Evolutionary conservation across 1,139 yeast genomes (phyloP).

Genomic region (Yamadazyma trypodendri): DNA sequence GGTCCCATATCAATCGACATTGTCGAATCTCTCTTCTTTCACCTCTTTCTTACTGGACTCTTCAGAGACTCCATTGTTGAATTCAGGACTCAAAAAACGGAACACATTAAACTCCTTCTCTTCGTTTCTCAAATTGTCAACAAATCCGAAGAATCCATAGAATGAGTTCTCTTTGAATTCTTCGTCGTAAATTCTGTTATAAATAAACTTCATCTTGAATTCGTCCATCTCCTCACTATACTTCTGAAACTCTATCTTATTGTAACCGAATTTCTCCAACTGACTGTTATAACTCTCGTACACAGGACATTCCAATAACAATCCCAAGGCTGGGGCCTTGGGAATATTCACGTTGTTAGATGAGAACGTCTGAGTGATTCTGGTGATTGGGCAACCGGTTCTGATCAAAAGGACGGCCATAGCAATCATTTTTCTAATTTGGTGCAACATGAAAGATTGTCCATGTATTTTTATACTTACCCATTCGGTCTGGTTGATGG

Average conservation of each 20-base stretch:
- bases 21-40: conserved; percentile 14
- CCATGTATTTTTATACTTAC: conserved; percentile 94
- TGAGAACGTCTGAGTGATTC: conserved; percentile 79
- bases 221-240: conserved; percentile 72
- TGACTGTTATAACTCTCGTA: conserved; percentile 80
- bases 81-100: conserved; percentile 68
- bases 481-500: conserved; percentile 95
- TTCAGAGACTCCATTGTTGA: conserved; percentile 28
- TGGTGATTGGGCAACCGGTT: conserved; percentile 75
- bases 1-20: conserved; percentile 15
- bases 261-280: conserved; percentile 76
- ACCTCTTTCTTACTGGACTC: conserved; percentile 7
- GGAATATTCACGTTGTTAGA: conserved; percentile 82
- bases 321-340: conserved; percentile 95
- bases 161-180: conserved; percentile 86
- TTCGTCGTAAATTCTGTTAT: conserved; percentile 87
- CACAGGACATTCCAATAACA: conserved; percentile 86
- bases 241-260: conserved; percentile 66
- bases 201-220: conserved; percentile 84
- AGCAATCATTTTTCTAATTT: conserved; percentile 96
- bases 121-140: conserved; percentile 64
- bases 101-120: conserved; percentile 43
- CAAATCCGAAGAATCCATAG: conserved; percentile 84
- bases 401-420: conserved; percentile 87
- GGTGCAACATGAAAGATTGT: conserved; percentile 97